A percentile compares a stretch with the other conserved stretches of the same genome.
Conservation (phyloP, 768 basidiomycete genomes). For the Trametes maxima region DNA sequence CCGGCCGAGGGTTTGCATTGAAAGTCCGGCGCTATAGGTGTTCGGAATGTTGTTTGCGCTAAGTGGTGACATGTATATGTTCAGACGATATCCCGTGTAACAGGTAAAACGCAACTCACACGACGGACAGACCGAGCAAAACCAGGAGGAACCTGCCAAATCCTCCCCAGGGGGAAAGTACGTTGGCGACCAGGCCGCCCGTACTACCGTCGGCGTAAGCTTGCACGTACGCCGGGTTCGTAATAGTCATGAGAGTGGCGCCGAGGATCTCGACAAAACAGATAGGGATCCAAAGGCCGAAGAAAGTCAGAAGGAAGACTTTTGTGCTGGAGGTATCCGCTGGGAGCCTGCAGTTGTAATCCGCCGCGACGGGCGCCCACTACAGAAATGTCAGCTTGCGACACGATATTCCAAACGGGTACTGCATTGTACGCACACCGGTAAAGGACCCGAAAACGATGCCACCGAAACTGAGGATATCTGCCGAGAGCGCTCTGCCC, state of each 20-base stretch:
- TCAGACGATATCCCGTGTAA: not conserved
- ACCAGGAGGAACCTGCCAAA: slow-evolving; percentile 51
- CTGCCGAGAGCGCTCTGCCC: slow-evolving; percentile 46
- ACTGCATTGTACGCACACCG: slow-evolving; percentile 38
- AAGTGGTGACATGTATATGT: not conserved
- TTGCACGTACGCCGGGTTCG: slow-evolving; percentile 39
- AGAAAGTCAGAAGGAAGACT: slow-evolving; percentile 53
- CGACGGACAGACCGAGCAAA: slow-evolving; percentile 46
- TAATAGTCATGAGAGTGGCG: slow-evolving; percentile 45
- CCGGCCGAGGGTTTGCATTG: slow-evolving; percentile 45
- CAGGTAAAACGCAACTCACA: slow-evolving; percentile 24
- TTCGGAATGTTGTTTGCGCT: slow-evolving; percentile 53
- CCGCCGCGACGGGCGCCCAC: slow-evolving; percentile 56
- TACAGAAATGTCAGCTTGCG: not conserved
- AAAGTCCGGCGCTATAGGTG: slow-evolving; percentile 50
- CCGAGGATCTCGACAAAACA: slow-evolving; percentile 52
- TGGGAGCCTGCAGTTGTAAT: slow-evolving; percentile 56
- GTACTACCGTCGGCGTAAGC: slow-evolving; percentile 41
- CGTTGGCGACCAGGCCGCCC: slow-evolving; percentile 49
- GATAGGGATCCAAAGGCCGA: slow-evolving; percentile 52
- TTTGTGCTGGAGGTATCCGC: slow-evolving; percentile 43
- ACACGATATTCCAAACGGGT: not conserved
- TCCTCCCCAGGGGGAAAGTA: slow-evolving; percentile 41
- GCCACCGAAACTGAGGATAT: slow-evolving; percentile 54
- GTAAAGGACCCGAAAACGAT: slow-evolving; percentile 52